A percentile compares a stretch with the other conserved stretches of the same genome.
Evolutionary conservation across 2,329 filamentous ascomycete species (phyloP).

Genomic region (Orbilia quercus): DNA sequence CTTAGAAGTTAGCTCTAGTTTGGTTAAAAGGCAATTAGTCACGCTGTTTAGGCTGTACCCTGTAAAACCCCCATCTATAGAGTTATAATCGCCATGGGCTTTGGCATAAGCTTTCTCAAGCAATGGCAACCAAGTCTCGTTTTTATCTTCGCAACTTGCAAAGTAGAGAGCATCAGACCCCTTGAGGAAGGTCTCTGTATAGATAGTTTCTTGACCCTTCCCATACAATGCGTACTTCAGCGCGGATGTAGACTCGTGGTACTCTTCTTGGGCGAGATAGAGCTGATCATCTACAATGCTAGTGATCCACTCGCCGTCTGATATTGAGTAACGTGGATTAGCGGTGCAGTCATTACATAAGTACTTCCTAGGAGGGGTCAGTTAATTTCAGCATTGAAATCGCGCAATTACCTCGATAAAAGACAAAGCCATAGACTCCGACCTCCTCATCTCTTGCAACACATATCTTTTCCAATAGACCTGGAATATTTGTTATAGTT

Average conservation of each 20-base stretch:
- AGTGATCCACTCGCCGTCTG: slow-evolving; percentile 89
- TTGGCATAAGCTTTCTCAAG: slow-evolving; percentile 87
- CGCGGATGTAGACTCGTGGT: slow-evolving; percentile 67
- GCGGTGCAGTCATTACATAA: no score
- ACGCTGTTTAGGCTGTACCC: slow-evolving; percentile 66
- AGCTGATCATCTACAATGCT: slow-evolving; percentile 92
- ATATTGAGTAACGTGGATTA: slow-evolving; percentile 8
- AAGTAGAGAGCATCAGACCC: slow-evolving; percentile 83
- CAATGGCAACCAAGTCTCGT: slow-evolving; percentile 84
- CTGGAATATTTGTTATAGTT: slow-evolving; percentile 78
- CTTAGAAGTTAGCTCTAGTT: not conserved
- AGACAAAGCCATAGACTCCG: slow-evolving; percentile 87
- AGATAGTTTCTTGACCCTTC: slow-evolving; percentile 77
- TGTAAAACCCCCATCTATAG: slow-evolving; percentile 79
- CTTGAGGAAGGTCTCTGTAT: slow-evolving; percentile 77
- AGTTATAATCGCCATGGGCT: slow-evolving; percentile 80
- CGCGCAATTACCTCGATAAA: slow-evolving; percentile 71
- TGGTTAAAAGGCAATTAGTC: no score
- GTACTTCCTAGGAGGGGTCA: no score
- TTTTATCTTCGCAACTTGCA: slow-evolving; percentile 77
- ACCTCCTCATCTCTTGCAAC: slow-evolving; percentile 77
- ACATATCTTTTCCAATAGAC: slow-evolving; percentile 77
- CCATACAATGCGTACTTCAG: slow-evolving; percentile 61
- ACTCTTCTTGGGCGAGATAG: slow-evolving; percentile 81
- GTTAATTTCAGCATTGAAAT: no score